Evolutionary conservation across 371 early-diverging fungal genomes (phyloP).

Genomic region (Haplosporangium sp.): DNA sequence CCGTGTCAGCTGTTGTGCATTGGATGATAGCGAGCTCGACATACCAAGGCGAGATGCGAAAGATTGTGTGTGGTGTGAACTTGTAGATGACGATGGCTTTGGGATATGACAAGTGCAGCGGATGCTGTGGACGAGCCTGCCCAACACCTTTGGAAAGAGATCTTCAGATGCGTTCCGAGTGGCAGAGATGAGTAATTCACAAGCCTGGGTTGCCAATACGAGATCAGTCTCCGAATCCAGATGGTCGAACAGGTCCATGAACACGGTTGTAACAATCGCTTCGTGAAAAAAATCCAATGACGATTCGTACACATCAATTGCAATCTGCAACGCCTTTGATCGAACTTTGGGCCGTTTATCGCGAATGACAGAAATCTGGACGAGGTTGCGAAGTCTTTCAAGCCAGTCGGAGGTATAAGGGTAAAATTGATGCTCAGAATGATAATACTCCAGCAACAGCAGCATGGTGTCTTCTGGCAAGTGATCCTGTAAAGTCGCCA

Average conservation of each 20-base stretch:
- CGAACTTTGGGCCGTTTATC: conserved; percentile 57
- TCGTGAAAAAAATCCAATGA: conserved; percentile 69
- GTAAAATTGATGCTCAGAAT: conserved; percentile 68
- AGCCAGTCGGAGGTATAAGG: conserved; percentile 76
- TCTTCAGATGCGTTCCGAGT: conserved; percentile 55
- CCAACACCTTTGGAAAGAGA: conserved; percentile 61
- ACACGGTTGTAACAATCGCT: conserved; percentile 60
- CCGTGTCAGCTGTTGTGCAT: conserved; percentile 10
- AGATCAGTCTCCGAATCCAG: conserved; percentile 64
- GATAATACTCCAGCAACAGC: conserved; percentile 68
- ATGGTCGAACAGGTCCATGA: conserved; percentile 68
- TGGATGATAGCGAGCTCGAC: conserved; percentile 37
- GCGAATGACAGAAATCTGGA: conserved; percentile 67
- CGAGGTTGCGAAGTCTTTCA: conserved; percentile 62
- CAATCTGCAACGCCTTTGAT: conserved; percentile 64
- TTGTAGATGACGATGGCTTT: conserved; percentile 21
- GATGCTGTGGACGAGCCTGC: conserved; percentile 57
- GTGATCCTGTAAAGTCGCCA: conserved; percentile 66
- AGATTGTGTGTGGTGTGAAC: conserved; percentile 17
- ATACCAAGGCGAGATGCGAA: conserved; percentile 44
- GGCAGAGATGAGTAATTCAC: conserved; percentile 61
- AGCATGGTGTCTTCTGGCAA: conserved; percentile 68
- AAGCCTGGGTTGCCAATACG: conserved; percentile 59
- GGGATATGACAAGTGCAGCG: conserved; percentile 57
- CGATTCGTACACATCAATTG: conserved; percentile 66